Evolutionary conservation across 2,329 filamentous ascomycete species (phyloP), one percentile per base, ranked within the genome.

Genomic region (Thermothelomyces thermophilus): DNA sequence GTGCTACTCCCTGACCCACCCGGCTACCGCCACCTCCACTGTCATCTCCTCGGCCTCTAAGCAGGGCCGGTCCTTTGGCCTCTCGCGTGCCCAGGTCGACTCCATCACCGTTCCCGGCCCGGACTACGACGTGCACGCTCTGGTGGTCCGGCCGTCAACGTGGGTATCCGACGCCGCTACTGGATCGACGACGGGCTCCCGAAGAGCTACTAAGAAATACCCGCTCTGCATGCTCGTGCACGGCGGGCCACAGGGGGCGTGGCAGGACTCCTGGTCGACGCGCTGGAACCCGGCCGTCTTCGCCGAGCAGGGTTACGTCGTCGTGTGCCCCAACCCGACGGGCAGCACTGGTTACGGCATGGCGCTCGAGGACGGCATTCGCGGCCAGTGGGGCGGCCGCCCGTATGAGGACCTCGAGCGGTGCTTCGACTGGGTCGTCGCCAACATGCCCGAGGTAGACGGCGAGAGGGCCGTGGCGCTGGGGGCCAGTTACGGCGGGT

Each of bases 251-350:
- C 87, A 93, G 64, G 80, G 83, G 19, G 80, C 86, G 0, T 91
- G 86, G 84, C 70, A 67, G 28, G 84, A 93, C 61, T 73, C 76
- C 24, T 94, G 88, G 87, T 85, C 79, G 64, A 89, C 84, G 2
- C 75, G 89, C 16, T 95, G 89, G 89, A 94, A 94, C 63, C 84
- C 86, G 1, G 87, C 86, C 52, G 77, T 91, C 9, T 94, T 89
- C 63, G 88, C 89, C 3, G 88, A 94, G 65, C 87, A 91, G 68
- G 89, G 89, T 40, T 95, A 93, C 63, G 77, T 95, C 3, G 87
- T 86, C 19, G 81, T 95, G 41, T 77, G 82, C 43, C 87, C 88
- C 9, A 95, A 95, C 64, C 87, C 87, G 8, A 93, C 87, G 0
- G 89, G 89, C 16, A 87, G 82, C 60, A 90, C 87, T 5, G 86